Base-by-base conservation (phyloP, 257 asterid genomes). In the Przewalskia tangutica region DNA sequence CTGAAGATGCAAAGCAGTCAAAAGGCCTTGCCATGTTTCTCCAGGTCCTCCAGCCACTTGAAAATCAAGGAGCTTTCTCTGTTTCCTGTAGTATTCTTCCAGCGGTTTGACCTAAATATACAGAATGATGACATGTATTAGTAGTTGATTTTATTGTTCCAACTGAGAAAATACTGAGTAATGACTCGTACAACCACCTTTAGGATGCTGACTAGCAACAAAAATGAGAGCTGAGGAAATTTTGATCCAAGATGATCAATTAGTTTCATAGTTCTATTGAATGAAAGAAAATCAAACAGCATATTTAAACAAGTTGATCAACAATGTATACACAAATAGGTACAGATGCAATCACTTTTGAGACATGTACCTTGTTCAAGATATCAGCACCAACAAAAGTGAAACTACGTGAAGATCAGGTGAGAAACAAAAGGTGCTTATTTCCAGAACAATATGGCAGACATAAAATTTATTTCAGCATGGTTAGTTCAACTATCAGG, bases 1-100 rank as follows among this genome's bases (percentile, higher is more conserved):
- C 83, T 86, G 93, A 82, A 95, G 97, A 88, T 94, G 97, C 89
- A 95, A 84, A 67, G 98, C 95, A 77, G 97, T 96, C 89, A 95
- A 87, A 65, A 95, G 94, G 70, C 97, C 95, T 82, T 89, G 92
- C 98, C 98, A 95, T 73, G 95, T 83, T 64, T 93, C 98, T 44
- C 89, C 94, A 38, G 96, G 91, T 38, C 89, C 92, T 60, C 91
- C 95, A 2, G 90, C 90, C 78, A 92, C 92, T 60, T 89, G 91
- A 88, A 93, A 93, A 84, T 92, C 92, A 2, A 95, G 87, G 85
- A 94, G 97, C 90, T 95, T 95, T 91, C 86, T 89, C 89, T 91
- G 98, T 62, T 89, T 88, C 90, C 86, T 90, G 82, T 94, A 95
- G 90, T 91, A 90, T 56, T 95, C 99, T 89, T 95, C 98, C 2